phyloP scores from a whole-genome alignment of 495 filamentous ascomycete species.

The Penicillium longicatenatum region DNA sequence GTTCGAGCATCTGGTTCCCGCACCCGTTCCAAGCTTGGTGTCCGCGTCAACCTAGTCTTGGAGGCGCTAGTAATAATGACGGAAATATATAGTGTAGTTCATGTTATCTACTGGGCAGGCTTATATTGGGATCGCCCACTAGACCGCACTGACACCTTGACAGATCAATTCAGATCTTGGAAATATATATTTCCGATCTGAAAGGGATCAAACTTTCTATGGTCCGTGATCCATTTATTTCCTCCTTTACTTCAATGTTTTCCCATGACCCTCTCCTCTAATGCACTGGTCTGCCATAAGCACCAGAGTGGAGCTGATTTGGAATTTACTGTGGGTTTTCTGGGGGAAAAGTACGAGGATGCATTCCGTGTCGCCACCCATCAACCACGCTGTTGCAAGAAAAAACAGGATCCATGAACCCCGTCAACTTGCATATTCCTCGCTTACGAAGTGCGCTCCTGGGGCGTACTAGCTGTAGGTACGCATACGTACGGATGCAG shows the following conservation, averaged over 20 bases:
- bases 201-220: neutral
- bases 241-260: neutral
- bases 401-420: slow-evolving; percentile 14
- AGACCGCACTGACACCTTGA: neutral
- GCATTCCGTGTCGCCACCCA: neutral
- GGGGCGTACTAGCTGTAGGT: slow-evolving; percentile 23
- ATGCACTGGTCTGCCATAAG: neutral
- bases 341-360: neutral
- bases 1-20: neutral
- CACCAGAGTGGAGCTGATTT: neutral
- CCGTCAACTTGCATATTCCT: slow-evolving; percentile 13
- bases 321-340: neutral
- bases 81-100: neutral
- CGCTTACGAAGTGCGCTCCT: slow-evolving; percentile 4
- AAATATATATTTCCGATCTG: neutral
- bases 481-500: slow-evolving; percentile 9
- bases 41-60: neutral
- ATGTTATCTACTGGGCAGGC: no score
- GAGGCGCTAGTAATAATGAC: neutral
- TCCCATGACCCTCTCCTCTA: neutral
- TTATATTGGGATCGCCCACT: neutral
- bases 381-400: neutral
- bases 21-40: neutral
- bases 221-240: neutral
- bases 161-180: neutral